Percentiles rank a stretch among this genome's conserved stretches.
Conservation (phyloP, 176 grass and related monocot genomes). For the Carex kokanica region DNA sequence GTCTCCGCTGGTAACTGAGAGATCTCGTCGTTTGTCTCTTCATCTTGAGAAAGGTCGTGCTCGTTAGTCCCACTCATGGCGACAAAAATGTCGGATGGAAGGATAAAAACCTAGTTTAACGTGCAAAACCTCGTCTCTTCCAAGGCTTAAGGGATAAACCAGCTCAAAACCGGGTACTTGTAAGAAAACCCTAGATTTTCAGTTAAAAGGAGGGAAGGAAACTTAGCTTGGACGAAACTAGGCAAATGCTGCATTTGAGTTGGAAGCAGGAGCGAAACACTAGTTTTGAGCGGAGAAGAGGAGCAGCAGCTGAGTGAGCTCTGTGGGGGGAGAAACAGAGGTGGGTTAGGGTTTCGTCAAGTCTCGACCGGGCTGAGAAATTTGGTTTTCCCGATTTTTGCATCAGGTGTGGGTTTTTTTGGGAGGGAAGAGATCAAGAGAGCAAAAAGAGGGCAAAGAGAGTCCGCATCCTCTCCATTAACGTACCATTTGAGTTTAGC, state of each 20-base stretch:
- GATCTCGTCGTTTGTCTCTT: conserved; percentile 38
- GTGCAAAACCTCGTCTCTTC: not conserved
- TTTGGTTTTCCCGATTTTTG: not conserved
- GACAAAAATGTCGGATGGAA: not conserved
- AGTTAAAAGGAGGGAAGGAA: not conserved
- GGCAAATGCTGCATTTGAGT: not conserved
- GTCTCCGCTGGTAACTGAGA: conserved; percentile 9
- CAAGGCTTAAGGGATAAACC: not conserved
- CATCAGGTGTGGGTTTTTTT: conserved; percentile 6
- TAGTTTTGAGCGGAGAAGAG: not conserved
- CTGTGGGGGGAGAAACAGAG: not conserved
- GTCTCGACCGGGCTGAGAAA: not conserved
- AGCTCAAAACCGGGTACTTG: conserved; percentile 17
- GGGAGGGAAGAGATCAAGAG: conserved; percentile 24
- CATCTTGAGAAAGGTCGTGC: conserved; percentile 28
- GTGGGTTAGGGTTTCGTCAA: not conserved
- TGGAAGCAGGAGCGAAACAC: not conserved
- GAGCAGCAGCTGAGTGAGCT: not conserved
- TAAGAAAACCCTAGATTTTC: conserved; percentile 19
- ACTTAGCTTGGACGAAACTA: conserved; percentile 17
- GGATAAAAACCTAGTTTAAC: not conserved
- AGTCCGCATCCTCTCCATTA: too few species aligned
- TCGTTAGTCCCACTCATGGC: conserved; percentile 36
- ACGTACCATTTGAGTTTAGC: too few species aligned
- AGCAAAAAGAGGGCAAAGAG: not conserved